Conservation (phyloP, 139 green algal species). For the Chlorokybus atmophyticus region DNA sequence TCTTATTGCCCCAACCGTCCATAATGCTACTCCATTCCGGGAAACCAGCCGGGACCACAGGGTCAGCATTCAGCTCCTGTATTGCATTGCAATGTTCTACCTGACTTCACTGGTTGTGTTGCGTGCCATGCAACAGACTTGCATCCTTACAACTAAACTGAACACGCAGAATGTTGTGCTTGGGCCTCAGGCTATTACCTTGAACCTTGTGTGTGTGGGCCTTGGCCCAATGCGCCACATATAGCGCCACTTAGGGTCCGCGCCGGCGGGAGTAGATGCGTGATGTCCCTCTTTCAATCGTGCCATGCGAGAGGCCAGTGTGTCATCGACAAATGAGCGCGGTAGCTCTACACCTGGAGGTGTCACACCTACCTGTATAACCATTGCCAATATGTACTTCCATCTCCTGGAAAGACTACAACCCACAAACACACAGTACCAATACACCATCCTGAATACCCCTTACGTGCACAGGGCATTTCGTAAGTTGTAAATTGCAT, state of each 20-base stretch:
- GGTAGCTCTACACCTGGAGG: conserved; percentile 68
- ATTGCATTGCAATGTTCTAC: too few species aligned
- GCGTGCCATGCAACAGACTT: too few species aligned
- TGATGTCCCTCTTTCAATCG: conserved; percentile 27
- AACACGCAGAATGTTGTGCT: not conserved
- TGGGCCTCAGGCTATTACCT: conserved; percentile 5
- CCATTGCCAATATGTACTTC: not conserved
- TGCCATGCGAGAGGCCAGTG: conserved; percentile 18
- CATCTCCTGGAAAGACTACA: not conserved
- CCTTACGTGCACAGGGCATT: not conserved
- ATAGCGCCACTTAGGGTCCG: conserved; percentile 80
- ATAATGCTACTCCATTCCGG: conserved; percentile 61
- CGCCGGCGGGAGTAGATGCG: conserved; percentile 32
- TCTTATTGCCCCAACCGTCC: conserved; percentile 62
- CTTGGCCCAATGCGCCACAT: conserved; percentile 63
- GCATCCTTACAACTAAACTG: not conserved
- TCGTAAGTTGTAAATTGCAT: not conserved
- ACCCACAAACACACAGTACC: not conserved
- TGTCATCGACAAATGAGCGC: conserved; percentile 37
- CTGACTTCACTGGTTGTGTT: too few species aligned
- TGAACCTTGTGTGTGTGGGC: conserved; percentile 40
- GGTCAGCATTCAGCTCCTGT: conserved; percentile 72
- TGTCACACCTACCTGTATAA: conserved; percentile 51
- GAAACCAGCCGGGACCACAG: conserved; percentile 46
- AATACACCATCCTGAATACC: not conserved